Evolutionary conservation across 2,329 filamentous ascomycete genomes (phyloP), one percentile per base, ranked within the genome.

Genomic region (Monosporascus sp.): DNA sequence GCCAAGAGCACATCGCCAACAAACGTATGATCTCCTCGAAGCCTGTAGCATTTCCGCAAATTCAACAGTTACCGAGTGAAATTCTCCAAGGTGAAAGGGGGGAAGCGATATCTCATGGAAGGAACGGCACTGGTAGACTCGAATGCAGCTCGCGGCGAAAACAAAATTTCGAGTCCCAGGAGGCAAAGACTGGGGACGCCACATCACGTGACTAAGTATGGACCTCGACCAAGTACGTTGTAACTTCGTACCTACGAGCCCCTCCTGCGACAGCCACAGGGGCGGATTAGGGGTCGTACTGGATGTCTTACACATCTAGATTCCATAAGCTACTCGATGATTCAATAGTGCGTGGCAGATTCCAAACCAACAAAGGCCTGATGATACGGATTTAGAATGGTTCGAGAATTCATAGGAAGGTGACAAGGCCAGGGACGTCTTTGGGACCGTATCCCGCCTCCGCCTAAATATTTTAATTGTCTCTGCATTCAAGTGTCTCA

Each of bases 1-100:
- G 51, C 55, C 58, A 44, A 47, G 53, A 20, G 62, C 56, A 54
- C 67, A 69, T 50, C 58, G 59, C 67, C 67, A 69, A 48, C 67
- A 69, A 20, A 69, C 57, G 50, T 63, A 68, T 5, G 65, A 60
- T 44, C 56, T 60, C 50, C 54, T 58, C 18, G 67, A 64, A 43
- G 57, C 60, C 52, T 61, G 61, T 22, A 68, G 50, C 66, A 69
- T 68, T 9, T 25, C 62, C 17, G n/a, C 31, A 36, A 9, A 46
- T 46, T 31, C 43, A 24, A 46, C 22, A n/a, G 6, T 11, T 7
- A 11, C 38, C 38, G 7, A 41, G 38, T 20, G 18, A 18, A 18
- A 18, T 9, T 39, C 18, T 39, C 31, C 31, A 11, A 35, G 31
- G 4, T 14, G 31, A 39, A 18, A 39, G 9, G 6, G 38, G 38